phyloP scores from a whole-genome alignment of 1,139 yeast genomes.

The Candida albicans region DNA sequence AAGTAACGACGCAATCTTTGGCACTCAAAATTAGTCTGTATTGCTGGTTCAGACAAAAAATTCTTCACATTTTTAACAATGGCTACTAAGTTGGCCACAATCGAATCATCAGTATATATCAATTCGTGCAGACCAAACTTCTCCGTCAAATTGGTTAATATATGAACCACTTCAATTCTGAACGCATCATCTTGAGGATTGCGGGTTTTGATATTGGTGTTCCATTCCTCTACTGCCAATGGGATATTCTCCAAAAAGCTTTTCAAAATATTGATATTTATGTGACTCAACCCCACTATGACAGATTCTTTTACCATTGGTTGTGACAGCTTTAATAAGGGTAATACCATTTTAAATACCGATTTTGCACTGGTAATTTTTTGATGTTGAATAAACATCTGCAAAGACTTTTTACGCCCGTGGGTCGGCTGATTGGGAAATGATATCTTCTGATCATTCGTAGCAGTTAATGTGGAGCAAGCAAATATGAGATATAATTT shows the following conservation, averaged over 20 bases:
- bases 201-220: conserved; percentile 25
- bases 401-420: conserved; percentile 71
- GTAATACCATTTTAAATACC: conserved; percentile 83
- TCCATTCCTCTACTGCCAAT: conserved; percentile 62
- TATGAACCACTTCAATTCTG: conserved; percentile 77
- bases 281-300: conserved; percentile 81
- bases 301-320: conserved; percentile 79
- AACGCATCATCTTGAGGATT: conserved; percentile 48
- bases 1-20: conserved; percentile 80
- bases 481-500: conserved; percentile 85
- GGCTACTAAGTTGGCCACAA: conserved; percentile 60
- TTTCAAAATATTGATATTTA: conserved; percentile 84
- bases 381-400: conserved; percentile 82
- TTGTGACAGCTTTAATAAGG: conserved; percentile 72
- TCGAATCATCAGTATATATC: conserved; percentile 67
- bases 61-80: conserved; percentile 66
- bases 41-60: conserved; percentile 56
- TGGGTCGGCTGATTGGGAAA: conserved; percentile 62
- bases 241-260: conserved; percentile 81
- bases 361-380: conserved; percentile 91
- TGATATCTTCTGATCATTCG: conserved; percentile 77
- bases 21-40: conserved; percentile 69
- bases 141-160: conserved; percentile 67
- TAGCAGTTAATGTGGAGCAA: conserved; percentile 86
- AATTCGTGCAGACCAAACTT: conserved; percentile 48